Evolutionary conservation across 768 basidiomycete genomes (phyloP), one percentile per base, ranked within the genome.

Genomic region (Psilocybe cyanescens): DNA sequence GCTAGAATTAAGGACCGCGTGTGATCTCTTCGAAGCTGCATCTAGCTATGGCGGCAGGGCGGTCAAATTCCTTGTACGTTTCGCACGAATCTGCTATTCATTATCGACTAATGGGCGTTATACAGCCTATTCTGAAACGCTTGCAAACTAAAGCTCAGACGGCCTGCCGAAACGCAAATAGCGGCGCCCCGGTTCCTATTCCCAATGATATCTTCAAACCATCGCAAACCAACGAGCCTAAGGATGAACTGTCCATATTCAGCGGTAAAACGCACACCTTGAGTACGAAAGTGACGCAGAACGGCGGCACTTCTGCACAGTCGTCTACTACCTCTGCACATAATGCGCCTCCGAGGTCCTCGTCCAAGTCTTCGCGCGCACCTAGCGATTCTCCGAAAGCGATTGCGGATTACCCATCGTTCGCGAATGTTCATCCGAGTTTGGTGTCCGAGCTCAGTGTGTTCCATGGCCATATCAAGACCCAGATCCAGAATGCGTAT

Each of bases 231-330:
- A 74, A 76, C 28, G 82, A 81, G 41, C 72, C 76, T n/a, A 81
- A 86, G 58, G 90, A 92, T 69, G 90, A 91, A 67, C 74, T 92
- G 24, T 83, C 85, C 5, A 89, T 92, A 28, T 92, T 92, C 71
- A 85, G 89, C 52, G 91, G 91, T n/a, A 83, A 86, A 67, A 90
- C 86, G 8, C 84, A 89, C 61, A 89, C 84, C 0, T 76, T 91
- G 24, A 75, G 78, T 8, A 86, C 84, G 0, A 85, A 83, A 59
- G 68, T 76, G 4, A 65, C 69, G 6, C 56, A 50, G 68, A 14
- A 66, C 55, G 35, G 68, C 44, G 24, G 48, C 28, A 48, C 59
- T 56, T 50, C 67, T 16, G 55, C 47, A 12, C 60, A 57, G 35
- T n/a, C 57, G 24, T 35, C 62, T 16, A 54, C 48, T 29, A 46